Evolutionary conservation across 305 asterid species (phyloP).

Genomic region (Plantago rigida): DNA sequence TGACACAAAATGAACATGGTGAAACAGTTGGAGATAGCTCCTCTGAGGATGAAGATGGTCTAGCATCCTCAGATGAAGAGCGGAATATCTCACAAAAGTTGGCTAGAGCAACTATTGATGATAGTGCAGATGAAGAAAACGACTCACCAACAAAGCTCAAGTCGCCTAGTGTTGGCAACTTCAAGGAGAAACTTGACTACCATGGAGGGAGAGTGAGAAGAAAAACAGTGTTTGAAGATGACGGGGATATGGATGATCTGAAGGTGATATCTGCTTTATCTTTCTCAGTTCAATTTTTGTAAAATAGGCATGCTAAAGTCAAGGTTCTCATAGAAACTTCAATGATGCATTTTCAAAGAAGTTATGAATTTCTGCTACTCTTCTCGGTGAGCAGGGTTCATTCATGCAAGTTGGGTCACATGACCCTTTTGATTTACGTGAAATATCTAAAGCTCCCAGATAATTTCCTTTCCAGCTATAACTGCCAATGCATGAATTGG

Average conservation of each 20-base stretch:
- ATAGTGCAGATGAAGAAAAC: conserved; percentile 57
- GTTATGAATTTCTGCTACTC: too few species aligned
- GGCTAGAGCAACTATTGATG: conserved; percentile 29
- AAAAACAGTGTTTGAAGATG: conserved; percentile 73
- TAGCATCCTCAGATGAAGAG: conserved; percentile 34
- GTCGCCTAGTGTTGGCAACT: conserved; percentile 29
- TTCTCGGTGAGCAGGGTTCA: not conserved
- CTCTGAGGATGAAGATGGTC: conserved; percentile 35
- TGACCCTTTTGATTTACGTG: too few species aligned
- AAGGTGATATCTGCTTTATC: conserved; percentile 32
- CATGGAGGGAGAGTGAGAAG: conserved; percentile 85
- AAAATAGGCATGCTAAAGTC: conserved; percentile 14
- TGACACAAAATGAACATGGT: conserved; percentile 34
- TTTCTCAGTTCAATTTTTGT: conserved; percentile 12
- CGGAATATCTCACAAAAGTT: conserved; percentile 22
- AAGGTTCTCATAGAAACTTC: not conserved
- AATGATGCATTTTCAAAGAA: not conserved
- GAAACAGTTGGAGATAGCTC: conserved; percentile 46
- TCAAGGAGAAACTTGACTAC: conserved; percentile 51
- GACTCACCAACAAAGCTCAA: conserved; percentile 32
- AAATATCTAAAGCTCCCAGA: too few species aligned
- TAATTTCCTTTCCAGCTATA: too few species aligned
- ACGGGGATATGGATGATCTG: conserved; percentile 35
- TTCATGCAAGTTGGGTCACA: too few species aligned
- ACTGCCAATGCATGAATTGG: too few species aligned